Conservation (phyloP, 139 green algal genomes). For the Edaphochlamys debaryana region DNA sequence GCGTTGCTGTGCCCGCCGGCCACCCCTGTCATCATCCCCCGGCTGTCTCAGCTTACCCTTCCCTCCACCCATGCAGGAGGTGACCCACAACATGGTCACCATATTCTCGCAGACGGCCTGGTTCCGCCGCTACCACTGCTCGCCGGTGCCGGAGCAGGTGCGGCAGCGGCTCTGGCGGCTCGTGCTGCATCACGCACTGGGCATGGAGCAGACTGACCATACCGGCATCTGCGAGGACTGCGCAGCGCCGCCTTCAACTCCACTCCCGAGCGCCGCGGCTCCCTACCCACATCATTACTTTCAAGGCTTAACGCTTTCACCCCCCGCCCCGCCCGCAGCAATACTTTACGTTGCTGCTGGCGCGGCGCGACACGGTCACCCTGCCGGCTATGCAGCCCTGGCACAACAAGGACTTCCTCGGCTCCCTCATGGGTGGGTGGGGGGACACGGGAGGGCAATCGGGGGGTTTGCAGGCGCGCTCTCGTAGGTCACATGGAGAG, state of each 20-base stretch:
- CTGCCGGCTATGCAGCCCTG: constrained; percentile 17
- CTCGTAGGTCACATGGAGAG: background rate
- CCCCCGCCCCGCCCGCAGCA: background rate
- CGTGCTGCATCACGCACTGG: background rate
- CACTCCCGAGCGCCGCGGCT: background rate
- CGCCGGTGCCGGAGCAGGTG: background rate
- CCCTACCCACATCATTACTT: background rate
- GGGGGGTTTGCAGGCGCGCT: no score
- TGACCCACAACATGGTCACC: constrained; percentile 26
- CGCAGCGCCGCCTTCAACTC: background rate
- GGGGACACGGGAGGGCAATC: background rate
- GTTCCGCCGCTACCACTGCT: constrained; percentile 38
- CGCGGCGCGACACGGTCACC: constrained; percentile 26
- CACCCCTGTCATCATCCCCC: no score
- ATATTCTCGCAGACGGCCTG: constrained; percentile 20
- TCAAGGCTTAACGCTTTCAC: no score
- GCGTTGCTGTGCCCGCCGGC: no score
- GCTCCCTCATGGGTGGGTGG: constrained; percentile 13
- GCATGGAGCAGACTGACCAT: background rate
- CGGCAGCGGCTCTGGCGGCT: background rate
- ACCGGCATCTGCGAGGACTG: background rate
- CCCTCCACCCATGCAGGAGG: no score
- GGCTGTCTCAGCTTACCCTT: no score
- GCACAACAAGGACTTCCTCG: background rate
- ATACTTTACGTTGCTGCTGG: constrained; percentile 77